A percentile compares a stretch with the other conserved stretches of the same genome.
These are phyloP conservation scores for Vickermania ingenoplastis DNA, from an alignment of 208 protist species.

Conservation along the genomic window DNA sequence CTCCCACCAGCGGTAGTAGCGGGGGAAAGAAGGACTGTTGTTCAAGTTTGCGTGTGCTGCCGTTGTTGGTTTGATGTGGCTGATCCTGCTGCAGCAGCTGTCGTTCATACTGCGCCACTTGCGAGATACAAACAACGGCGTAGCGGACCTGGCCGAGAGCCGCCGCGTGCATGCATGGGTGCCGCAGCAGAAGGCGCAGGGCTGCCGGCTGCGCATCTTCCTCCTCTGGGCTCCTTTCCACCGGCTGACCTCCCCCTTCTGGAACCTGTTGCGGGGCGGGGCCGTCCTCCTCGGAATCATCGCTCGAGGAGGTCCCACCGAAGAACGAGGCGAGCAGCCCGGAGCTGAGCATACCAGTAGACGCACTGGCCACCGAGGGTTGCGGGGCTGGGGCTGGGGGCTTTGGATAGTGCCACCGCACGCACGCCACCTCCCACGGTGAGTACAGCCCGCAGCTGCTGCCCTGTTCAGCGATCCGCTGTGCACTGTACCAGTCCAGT, in stretches of 20 bases:
- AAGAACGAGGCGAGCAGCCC: background rate
- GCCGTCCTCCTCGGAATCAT: background rate
- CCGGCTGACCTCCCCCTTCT: no score
- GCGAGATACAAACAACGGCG: background rate
- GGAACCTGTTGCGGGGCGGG: background rate
- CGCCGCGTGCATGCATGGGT: background rate
- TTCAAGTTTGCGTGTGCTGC: background rate
- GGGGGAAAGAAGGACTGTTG: background rate
- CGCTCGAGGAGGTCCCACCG: background rate
- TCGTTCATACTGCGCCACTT: background rate
- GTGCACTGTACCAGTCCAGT: background rate
- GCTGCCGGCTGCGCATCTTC: background rate
- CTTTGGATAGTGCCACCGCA: background rate
- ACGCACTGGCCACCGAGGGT: background rate
- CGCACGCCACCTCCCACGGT: background rate
- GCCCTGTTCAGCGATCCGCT: background rate
- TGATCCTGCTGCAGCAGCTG: background rate
- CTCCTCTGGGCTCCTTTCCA: no score
- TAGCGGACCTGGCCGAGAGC: background rate
- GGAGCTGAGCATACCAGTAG: background rate
- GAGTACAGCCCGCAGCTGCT: background rate
- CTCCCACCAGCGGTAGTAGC: background rate
- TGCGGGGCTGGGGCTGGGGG: background rate
- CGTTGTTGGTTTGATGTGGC: background rate
- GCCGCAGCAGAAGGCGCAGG: background rate